Percentiles rank a stretch among this genome's conserved stretches.
phyloP scores from a whole-genome alignment of 805 yeast genomes.

The Saccharomyces mikatae region DNA sequence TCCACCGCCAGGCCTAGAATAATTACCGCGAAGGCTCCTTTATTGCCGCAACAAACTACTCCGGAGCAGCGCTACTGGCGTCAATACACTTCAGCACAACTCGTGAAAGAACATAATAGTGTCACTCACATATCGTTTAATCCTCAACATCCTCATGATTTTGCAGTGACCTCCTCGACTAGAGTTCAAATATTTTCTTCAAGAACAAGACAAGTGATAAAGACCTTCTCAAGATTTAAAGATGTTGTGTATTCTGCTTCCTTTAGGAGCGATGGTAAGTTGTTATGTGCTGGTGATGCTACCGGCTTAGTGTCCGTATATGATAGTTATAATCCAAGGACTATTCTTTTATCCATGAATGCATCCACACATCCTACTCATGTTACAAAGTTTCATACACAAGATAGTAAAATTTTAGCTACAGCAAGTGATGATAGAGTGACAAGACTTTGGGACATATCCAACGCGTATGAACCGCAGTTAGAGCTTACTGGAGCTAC shows the following conservation, averaged over 20 bases:
- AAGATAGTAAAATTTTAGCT: constrained; percentile 52
- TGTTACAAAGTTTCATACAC: constrained; percentile 82
- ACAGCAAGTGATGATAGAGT: constrained; percentile 89
- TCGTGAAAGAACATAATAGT: constrained; percentile 89
- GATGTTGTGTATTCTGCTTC: constrained; percentile 91
- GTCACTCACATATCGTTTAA: constrained; percentile 82
- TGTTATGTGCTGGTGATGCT: constrained; percentile 91
- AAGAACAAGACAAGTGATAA: constrained; percentile 84
- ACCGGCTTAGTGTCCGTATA: constrained; percentile 87
- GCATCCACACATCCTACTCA: constrained; percentile 87
- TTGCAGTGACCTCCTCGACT: constrained; percentile 87
- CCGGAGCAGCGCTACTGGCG: constrained; percentile 95
- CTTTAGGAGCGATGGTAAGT: constrained; percentile 83
- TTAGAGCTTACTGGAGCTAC: constrained; percentile 63
- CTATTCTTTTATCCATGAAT: constrained; percentile 66
- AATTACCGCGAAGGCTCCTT: constrained; percentile 58
- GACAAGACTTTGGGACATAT: constrained; percentile 81
- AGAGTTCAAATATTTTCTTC: constrained; percentile 88
- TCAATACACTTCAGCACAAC: constrained; percentile 73
- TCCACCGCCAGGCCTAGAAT: constrained; percentile 64
- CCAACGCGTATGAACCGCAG: constrained; percentile 66
- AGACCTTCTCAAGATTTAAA: constrained; percentile 79
- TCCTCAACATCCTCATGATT: constrained; percentile 79
- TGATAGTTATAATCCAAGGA: constrained; percentile 73
- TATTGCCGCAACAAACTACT: constrained; percentile 69